Evolutionary conservation across 768 basidiomycete genomes (phyloP), one percentile per base, ranked within the genome.

Genomic region (Kwoniella botswanensis): DNA sequence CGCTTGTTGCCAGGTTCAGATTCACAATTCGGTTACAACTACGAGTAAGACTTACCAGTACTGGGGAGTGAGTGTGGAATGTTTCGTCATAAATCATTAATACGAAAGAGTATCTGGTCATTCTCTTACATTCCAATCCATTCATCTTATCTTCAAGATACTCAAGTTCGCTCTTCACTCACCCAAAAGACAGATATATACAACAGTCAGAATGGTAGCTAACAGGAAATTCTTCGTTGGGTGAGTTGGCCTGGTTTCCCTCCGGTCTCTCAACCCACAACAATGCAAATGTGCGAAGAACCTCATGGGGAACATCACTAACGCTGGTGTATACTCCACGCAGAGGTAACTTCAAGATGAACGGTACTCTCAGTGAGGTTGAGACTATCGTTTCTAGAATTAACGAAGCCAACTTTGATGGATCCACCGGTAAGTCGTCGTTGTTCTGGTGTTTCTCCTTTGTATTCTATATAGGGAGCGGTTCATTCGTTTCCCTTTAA

Each of bases 341-440:
- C 78, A 96, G 96, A 83, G 85, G 94, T 41, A 98, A 98, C 88
- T 98, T 96, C 89, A 99, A 98, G 87, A 91, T 98, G 90, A 96
- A 98, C 86, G 86, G 86, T 69, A 88, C 90, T 46, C 86, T 86
- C 73, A 87, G 87, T 73, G 87, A 89, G 76, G 90, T 91, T 84
- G 85, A 85, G 74, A 85, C 86, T 55, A 88, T 99, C 79, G 85
- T 93, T 76, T 84, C 88, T 63, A 81, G 86, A 60, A 85, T 99
- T 65, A 97, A 97, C 86, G 84, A 88, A 3, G 93, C 93, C 63
- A 86, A 89, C 62, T 85, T 98, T 63, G 93, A 96, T 82, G 86
- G 89, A 24, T 82, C 87, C 46, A 90, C 91, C 64, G 94, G 95
- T 93, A 71, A 73, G 88, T 84, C 41, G 18, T 65, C 55, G 60